Base-by-base conservation (phyloP, 371 early-diverging fungal genomes). In the Umbelopsis sp. region DNA sequence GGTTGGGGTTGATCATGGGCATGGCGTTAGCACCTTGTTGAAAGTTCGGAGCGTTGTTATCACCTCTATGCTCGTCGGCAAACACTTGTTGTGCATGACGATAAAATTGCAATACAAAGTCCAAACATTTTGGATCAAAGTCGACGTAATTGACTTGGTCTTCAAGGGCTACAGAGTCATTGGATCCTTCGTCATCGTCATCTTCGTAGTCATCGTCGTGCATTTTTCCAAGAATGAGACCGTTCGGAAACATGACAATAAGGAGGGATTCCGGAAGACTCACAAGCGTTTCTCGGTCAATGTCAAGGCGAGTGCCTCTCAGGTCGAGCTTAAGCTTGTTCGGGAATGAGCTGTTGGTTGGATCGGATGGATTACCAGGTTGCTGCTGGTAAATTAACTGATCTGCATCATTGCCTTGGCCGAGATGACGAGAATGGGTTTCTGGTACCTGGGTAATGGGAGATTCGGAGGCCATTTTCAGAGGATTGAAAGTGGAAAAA, bases 181-280 rank as follows among this genome's bases (percentile, higher is more conserved):
- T 50, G 52, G 46, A 46, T 68, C 63, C 68, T 32, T 79, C 80
- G 48, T 77, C 79, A 71, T 82, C 81, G 20, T 77, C 80, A 52
- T 79, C 80, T 50, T 65, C 69, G 63, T 72, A 80, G 18, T 72
- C 78, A 57, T 80, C 68, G 44, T 76, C 74, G 25, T 76, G 72
- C 63, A 70, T 37, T 18, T 79, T 78, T 16, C 82, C 78, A 20
- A 86, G 81, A 67, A 85, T 74, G 63, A 88, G 79, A 12, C 90
- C 90, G 65, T 87, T 84, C 22, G 91, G 91, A 68, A 91, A 91
- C 91, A 91, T 91, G 68, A 86, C 87, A 75, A 85, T 84, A 48
- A 89, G 80, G 67, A 91, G 78, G 37, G 85, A 83, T 66, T 91
- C 89, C 10, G 91, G 91, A 24, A 91, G 72, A 35, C 85, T 88